Evolutionary conservation across 2,329 filamentous ascomycete genomes (phyloP).

Genomic region (Beauveria asiatica): DNA sequence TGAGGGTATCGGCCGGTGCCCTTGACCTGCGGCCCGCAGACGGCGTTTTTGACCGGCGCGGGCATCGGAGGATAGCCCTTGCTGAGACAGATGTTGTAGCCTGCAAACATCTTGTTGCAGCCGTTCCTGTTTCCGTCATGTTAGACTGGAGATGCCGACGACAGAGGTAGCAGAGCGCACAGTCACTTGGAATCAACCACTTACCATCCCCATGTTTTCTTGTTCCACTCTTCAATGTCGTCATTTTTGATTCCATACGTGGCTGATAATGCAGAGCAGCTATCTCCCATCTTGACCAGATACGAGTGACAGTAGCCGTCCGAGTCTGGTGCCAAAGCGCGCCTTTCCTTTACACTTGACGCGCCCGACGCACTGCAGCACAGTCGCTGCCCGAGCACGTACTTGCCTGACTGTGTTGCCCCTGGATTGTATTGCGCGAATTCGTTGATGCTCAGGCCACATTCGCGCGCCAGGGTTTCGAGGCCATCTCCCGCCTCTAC

Average conservation of each 20-base stretch:
- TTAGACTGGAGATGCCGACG: not conserved
- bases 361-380: constrained; percentile 27
- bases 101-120: constrained; percentile 10
- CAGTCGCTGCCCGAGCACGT: constrained; percentile 23
- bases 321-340: not conserved
- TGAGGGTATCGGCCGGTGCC: constrained; percentile 14
- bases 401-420: constrained; percentile 17
- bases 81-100: constrained; percentile 21
- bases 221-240: constrained; percentile 24
- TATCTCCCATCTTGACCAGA: constrained; percentile 24
- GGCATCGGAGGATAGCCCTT: constrained; percentile 23
- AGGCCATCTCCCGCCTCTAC: constrained; percentile 27
- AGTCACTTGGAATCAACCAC: constrained; percentile 15
- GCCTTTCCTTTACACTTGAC: constrained; percentile 11
- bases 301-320: constrained; percentile 30
- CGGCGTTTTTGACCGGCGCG: constrained; percentile 14
- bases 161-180: not conserved
- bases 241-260: constrained; percentile 20
- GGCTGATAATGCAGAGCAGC: constrained; percentile 26
- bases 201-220: constrained; percentile 24
- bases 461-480: constrained; percentile 23
- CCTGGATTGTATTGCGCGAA: constrained; percentile 26
- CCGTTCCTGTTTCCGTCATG: not conserved
- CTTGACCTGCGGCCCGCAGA: constrained; percentile 23
- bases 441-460: constrained; percentile 26